Conservation (phyloP, 1,284 basidiomycete species). For the Ganoderma sinense region DNA sequence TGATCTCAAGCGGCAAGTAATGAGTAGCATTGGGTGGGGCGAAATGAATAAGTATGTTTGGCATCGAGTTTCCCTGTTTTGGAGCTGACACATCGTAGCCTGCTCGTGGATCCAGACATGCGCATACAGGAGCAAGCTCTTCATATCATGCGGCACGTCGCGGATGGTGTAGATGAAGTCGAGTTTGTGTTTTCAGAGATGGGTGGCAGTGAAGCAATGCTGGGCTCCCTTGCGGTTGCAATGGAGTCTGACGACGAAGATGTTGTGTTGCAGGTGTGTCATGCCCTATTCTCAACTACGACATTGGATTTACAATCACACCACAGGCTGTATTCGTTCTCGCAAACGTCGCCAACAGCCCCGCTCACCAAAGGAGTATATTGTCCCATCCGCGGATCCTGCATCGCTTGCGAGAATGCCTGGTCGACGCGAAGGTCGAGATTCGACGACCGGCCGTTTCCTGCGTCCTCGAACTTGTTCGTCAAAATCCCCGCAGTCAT, state of each 20-base stretch:
- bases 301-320: background rate
- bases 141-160: slow-evolving; percentile 67
- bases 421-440: slow-evolving; percentile 62
- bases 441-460: slow-evolving; percentile 66
- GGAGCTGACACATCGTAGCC: slow-evolving; percentile 41
- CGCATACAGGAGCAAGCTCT: slow-evolving; percentile 74
- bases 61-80: background rate
- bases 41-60: slow-evolving; percentile 56
- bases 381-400: slow-evolving; percentile 59
- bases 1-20: slow-evolving; percentile 68
- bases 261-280: slow-evolving; percentile 58
- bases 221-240: slow-evolving; percentile 52
- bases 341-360: slow-evolving; percentile 71
- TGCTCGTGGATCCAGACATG: slow-evolving; percentile 56
- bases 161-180: slow-evolving; percentile 68
- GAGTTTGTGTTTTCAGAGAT: slow-evolving; percentile 63
- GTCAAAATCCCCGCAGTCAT: slow-evolving; percentile 43
- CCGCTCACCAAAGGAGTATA: slow-evolving; percentile 53
- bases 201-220: slow-evolving; percentile 52
- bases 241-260: slow-evolving; percentile 58
- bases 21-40: slow-evolving; percentile 71
- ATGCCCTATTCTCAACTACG: background rate
- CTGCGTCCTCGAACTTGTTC: slow-evolving; percentile 62
- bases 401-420: slow-evolving; percentile 56
- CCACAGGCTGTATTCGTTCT: slow-evolving; percentile 62